Evolutionary conservation across 331 rosid species (phyloP), one percentile per base, ranked within the genome.

Genomic region (Spiraea crenata): DNA sequence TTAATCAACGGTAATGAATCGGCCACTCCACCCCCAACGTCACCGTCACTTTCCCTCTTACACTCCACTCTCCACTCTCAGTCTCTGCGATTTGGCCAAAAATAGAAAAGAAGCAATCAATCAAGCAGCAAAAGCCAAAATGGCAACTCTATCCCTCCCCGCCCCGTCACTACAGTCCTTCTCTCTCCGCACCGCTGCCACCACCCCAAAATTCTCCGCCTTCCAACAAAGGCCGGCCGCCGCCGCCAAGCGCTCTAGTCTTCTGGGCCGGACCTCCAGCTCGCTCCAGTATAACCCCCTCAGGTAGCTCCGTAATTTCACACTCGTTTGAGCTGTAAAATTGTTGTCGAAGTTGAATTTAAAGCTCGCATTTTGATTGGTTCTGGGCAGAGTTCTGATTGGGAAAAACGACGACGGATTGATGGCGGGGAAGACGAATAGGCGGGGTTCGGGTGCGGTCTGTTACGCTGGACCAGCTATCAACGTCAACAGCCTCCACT

Each of bases 391-490:
- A 71, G 73, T 84, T 68, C 57, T 82, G 72, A 35, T 79, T 50
- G 16, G 25, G 2, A 71, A 75, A 17, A 55, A 37, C 50, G 65
- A 73, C 47, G 77, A 77, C 37, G 31, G 31, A 25, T 74, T 55
- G 42, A 35, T 57, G 55, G 54, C 31, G 71, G 15, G n/a, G 78
- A 57, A 4, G 75, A 75, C 49, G 15, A 79, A 54, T 42, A 71
- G 73, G 54, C 77, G 48, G 80, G 37, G 56, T 79, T 72, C 38
- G 61, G 74, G 85, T 41, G 75, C 76, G 7, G 79, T 74, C 74
- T 87, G 88, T 65, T 85, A 82, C 57, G 82, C 96, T 72, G 61
- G 72, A 69, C 90, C 89, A 25, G 31, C 31, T 73, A 34, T 93
- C 63, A 15, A 80, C 55, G 67, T 70, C 75, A 74, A 81, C 51